Conservation (phyloP, 176 grass and related monocot genomes). For the Oryza australiensis region DNA sequence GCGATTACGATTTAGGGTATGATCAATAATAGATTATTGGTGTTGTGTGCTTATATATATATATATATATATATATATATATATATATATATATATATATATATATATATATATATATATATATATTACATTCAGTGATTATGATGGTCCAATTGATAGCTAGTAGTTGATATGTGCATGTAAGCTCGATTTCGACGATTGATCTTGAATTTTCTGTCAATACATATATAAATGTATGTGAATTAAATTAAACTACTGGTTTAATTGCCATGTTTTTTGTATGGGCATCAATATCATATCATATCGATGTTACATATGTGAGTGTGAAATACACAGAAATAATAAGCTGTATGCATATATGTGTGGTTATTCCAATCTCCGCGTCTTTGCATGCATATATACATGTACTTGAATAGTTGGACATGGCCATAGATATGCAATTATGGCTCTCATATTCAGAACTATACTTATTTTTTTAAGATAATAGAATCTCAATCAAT, state of each 20-base stretch:
- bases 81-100: too few relatives aligned
- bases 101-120: too few relatives aligned
- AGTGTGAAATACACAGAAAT: not conserved
- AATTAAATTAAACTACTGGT: not conserved
- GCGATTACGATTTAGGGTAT: slow-evolving; percentile 54
- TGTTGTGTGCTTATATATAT: too few relatives aligned
- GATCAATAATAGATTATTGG: slow-evolving; percentile 36
- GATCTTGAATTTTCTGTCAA: slow-evolving; percentile 32
- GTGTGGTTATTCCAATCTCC: too few relatives aligned
- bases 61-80: too few relatives aligned
- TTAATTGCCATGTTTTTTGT: slow-evolving; percentile 11
- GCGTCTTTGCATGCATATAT: too few relatives aligned
- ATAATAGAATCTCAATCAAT: too few relatives aligned
- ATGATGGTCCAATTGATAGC: slow-evolving; percentile 29
- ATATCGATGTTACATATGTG: not conserved
- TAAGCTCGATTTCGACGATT: not conserved
- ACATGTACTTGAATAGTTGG: too few relatives aligned
- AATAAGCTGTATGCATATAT: not conserved
- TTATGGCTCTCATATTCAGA: too few relatives aligned
- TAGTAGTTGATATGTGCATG: slow-evolving; percentile 15
- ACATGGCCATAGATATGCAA: too few relatives aligned
- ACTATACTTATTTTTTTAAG: too few relatives aligned
- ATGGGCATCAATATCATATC: not conserved
- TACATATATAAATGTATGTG: slow-evolving; percentile 14
- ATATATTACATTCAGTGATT: not conserved